Base-by-base conservation (phyloP, 257 asterid species). In the Knoxia roxburghii region DNA sequence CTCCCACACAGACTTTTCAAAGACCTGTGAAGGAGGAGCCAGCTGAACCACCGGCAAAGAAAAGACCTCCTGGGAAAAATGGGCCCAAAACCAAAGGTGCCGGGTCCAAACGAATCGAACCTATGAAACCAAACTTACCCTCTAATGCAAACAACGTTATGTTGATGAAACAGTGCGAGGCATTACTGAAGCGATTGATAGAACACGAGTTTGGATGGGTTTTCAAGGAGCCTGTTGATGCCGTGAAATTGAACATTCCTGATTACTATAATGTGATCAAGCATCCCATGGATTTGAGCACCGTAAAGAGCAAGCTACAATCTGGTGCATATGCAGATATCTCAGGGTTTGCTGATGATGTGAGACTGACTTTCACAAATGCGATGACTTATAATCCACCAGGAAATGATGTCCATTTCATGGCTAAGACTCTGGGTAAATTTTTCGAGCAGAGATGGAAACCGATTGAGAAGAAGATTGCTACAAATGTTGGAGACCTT, bases 231-330 rank as follows among this genome's bases (percentile, higher is more conserved):
- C 98, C 98, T 0, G 98, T 91, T 57, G 98, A 91, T 78, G 68
- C 79, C 14, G 92, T 81, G 26, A 77, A 71, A 52, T 79, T 75
- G 57, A 86, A 87, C 15, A 85, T 87, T 64, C 98, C 95, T 0
- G 96, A 91, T 73, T 91, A 91, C 72, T 82, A 65, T 54, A 79
- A 51, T 69, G 74, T 91, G 48, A 87, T 91, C 67, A 89, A 89
- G 82, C 89, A 86, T 65, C 98, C 98, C 35, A 91, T 91, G 98
- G 98, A 91, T 82, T 81, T 91, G 59, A 95, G 98, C 66, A 91
- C 98, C 26, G 71, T 87, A 32, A 86, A 77, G 68, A 72, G 60
- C 32, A 89, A 89, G 78, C 73, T 91, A 52, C 76, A 65, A 35
- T 75, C 89, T 3, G 77, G 87, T 77, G 76, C 73, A 74, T 91